phyloP scores from a whole-genome alignment of 2,329 filamentous ascomycete species.

The Exophiala sp. region DNA sequence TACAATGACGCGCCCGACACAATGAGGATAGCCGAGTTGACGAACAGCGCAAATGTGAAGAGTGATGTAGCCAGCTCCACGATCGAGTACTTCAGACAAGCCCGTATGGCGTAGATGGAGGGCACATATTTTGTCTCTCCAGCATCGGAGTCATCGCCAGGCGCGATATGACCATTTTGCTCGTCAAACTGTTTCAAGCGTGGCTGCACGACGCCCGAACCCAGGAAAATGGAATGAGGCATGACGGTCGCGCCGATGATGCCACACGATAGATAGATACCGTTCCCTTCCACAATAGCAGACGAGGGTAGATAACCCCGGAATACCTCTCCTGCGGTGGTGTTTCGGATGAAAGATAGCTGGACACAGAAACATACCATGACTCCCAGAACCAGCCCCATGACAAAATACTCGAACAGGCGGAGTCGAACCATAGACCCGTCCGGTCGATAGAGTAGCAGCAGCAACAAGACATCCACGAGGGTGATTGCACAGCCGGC shows the following conservation, averaged over 20 bases:
- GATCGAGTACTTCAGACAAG: conserved; percentile 68
- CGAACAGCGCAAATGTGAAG: conserved; percentile 77
- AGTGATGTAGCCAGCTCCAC: conserved; percentile 65
- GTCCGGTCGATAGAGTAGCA: conserved; percentile 51
- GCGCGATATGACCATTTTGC: conserved; percentile 32
- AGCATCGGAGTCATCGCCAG: conserved; percentile 29
- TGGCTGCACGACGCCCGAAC: conserved; percentile 51
- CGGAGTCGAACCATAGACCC: conserved; percentile 48
- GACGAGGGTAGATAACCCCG: conserved; percentile 51
- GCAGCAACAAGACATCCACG: conserved; percentile 51
- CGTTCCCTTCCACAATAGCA: conserved; percentile 47
- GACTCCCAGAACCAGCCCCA: conserved; percentile 49
- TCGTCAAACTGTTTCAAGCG: conserved; percentile 47
- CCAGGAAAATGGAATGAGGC: conserved; percentile 56
- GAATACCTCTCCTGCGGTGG: conserved; percentile 49
- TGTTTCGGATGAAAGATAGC: conserved; percentile 47
- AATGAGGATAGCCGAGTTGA: conserved; percentile 77
- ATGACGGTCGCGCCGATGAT: conserved; percentile 52
- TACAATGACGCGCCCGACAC: conserved; percentile 73
- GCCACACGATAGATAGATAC: conserved; percentile 50
- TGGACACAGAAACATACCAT: conserved; percentile 54
- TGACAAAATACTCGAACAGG: conserved; percentile 51
- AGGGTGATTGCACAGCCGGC: conserved; percentile 54
- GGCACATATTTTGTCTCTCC: conserved; percentile 61
- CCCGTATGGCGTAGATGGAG: conserved; percentile 64